Percentiles rank a stretch among this genome's conserved stretches.
Conservation (phyloP, 1,284 basidiomycete species). For the Schizophyllum amplum region DNA sequence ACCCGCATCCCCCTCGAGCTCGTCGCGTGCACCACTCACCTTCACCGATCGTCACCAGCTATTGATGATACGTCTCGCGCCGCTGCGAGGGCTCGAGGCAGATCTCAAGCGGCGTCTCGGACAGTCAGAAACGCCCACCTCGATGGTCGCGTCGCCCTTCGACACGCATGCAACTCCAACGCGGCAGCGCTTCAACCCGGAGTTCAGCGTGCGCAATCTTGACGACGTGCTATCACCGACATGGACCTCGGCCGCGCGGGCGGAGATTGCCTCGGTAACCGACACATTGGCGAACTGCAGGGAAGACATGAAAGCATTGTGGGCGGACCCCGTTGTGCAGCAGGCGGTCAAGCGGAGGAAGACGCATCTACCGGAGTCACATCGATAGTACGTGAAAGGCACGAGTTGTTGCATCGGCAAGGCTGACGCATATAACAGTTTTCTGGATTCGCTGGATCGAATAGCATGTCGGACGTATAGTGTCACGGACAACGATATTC, state of each 20-base stretch:
- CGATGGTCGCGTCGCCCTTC: constrained; percentile 35
- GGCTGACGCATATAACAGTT: constrained; percentile 26
- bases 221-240: constrained; percentile 28
- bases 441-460: constrained; percentile 51
- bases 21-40: constrained; percentile 8
- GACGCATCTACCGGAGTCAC: constrained; percentile 44
- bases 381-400: constrained; percentile 49
- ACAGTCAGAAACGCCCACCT: constrained; percentile 21
- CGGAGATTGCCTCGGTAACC: constrained; percentile 30
- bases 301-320: constrained; percentile 50
- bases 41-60: constrained; percentile 35
- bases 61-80: constrained; percentile 36
- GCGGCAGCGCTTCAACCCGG: constrained; percentile 18
- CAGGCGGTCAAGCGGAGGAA: constrained; percentile 36
- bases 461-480: constrained; percentile 44
- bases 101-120: constrained; percentile 38
- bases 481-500: constrained; percentile 54
- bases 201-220: constrained; percentile 35
- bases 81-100: constrained; percentile 31
- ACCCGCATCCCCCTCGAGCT: constrained; percentile 8
- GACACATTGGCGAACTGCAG: constrained; percentile 40
- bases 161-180: constrained; percentile 23
- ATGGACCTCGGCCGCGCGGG: constrained; percentile 7
- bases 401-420: constrained; percentile 1
- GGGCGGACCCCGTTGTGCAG: constrained; percentile 46